These are phyloP conservation scores for Nemania bipapillata DNA, from an alignment of 2,329 filamentous ascomycete genomes.

Conservation along the genomic window DNA sequence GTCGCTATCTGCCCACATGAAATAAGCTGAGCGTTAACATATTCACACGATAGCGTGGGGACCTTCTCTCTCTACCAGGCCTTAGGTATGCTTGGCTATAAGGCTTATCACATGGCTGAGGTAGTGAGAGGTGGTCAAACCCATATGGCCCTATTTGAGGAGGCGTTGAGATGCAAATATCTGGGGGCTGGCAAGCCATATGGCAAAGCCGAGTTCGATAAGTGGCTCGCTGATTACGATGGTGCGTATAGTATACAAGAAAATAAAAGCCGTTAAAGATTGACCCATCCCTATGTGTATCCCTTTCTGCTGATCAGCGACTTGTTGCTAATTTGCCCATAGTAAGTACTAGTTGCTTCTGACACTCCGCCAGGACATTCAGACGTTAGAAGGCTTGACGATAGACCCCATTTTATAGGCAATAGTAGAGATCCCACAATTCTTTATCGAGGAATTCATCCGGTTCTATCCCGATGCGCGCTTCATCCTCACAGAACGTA, in stretches of 20 bases:
- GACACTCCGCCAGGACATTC: not conserved
- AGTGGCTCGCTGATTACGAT: slow-evolving; percentile 45
- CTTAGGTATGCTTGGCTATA: slow-evolving; percentile 43
- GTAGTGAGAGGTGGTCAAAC: slow-evolving; percentile 23
- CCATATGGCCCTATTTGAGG: slow-evolving; percentile 40
- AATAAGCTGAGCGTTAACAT: not conserved
- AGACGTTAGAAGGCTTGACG: not conserved
- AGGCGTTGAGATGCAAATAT: slow-evolving; percentile 42
- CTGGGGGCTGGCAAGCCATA: slow-evolving; percentile 40
- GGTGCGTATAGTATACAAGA: slow-evolving; percentile 25
- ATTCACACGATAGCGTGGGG: slow-evolving; percentile 38
- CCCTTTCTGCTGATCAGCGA: too few relatives aligned
- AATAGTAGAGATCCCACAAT: slow-evolving; percentile 43
- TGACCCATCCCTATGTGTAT: not conserved
- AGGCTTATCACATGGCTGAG: slow-evolving; percentile 44
- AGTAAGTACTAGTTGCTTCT: slow-evolving; percentile 19
- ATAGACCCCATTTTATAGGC: slow-evolving; percentile 16
- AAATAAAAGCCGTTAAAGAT: not conserved
- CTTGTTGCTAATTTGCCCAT: slow-evolving; percentile 3
- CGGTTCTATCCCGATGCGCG: slow-evolving; percentile 49
- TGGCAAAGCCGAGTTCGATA: slow-evolving; percentile 44
- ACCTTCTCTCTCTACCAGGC: slow-evolving; percentile 45
- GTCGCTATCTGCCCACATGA: not conserved
- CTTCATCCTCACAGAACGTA: slow-evolving; percentile 52
- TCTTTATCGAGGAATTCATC: slow-evolving; percentile 49